These are phyloP conservation scores for Chaetomium sp. DNA, from an alignment of 2,329 filamentous ascomycete genomes.

Conservation along the genomic window DNA sequence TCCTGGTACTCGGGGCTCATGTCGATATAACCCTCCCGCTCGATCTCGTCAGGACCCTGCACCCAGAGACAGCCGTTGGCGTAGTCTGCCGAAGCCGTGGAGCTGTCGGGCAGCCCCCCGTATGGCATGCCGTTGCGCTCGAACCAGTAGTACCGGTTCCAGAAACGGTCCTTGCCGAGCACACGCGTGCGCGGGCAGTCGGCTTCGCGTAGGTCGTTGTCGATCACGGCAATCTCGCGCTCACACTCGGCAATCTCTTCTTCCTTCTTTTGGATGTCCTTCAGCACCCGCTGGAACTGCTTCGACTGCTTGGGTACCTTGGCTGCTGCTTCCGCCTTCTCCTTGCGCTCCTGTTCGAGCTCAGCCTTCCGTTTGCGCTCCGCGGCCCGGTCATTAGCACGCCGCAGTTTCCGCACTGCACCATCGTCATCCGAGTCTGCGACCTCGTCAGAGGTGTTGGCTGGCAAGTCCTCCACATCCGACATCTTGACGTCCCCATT, in stretches of 20 bases:
- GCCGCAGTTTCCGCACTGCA: constrained; percentile 43
- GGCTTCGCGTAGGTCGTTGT: constrained; percentile 88
- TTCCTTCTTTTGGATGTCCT: constrained; percentile 84
- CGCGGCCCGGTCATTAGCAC: constrained; percentile 58
- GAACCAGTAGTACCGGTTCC: constrained; percentile 99
- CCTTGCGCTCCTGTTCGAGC: constrained; percentile 59
- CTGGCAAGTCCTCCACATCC: constrained; percentile 57
- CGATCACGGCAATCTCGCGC: constrained; percentile 74
- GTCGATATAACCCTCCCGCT: constrained; percentile 80
- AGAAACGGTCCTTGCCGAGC: constrained; percentile 91
- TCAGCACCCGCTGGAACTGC: constrained; percentile 79
- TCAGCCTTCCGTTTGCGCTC: constrained; percentile 74
- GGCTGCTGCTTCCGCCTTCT: constrained; percentile 55
- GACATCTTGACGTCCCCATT: constrained; percentile 56
- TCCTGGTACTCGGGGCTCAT: constrained; percentile 62
- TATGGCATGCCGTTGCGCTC: constrained; percentile 98
- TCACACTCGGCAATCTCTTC: constrained; percentile 74
- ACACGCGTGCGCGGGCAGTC: constrained; percentile 86
- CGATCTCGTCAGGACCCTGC: constrained; percentile 86
- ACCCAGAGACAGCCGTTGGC: constrained; percentile 96
- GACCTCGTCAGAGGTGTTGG: constrained; percentile 53
- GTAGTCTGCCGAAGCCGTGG: constrained; percentile 79
- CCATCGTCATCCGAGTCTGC: constrained; percentile 67
- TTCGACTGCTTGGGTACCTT: constrained; percentile 76
- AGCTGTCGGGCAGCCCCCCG: constrained; percentile 78